Evolutionary conservation across 257 asterid species (phyloP).

Genomic region (Paulownia fortunei): DNA sequence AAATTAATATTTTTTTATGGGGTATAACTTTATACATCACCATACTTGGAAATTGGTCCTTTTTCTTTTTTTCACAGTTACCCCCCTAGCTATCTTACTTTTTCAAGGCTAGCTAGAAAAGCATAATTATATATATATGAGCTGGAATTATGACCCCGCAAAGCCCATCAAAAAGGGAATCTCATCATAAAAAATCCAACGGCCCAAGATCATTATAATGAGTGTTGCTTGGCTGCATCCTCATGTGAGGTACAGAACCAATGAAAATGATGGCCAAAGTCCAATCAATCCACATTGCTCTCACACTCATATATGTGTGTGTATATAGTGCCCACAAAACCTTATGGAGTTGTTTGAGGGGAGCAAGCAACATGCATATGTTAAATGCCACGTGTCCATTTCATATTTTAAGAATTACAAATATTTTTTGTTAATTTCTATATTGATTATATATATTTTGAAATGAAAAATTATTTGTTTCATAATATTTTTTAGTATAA

Average conservation of each 20-base stretch:
- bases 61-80: not conserved
- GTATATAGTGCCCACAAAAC: constrained; percentile 15
- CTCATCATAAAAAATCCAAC: constrained; percentile 40
- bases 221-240: not conserved
- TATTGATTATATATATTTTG: no score
- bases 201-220: constrained; percentile 31
- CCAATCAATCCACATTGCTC: constrained; percentile 29
- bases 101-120: constrained; percentile 6
- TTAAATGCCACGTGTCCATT: constrained; percentile 15
- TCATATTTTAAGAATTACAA: no score
- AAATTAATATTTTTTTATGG: not conserved
- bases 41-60: constrained; percentile 21
- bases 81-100: constrained; percentile 15
- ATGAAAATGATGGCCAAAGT: constrained; percentile 32
- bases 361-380: constrained; percentile 33
- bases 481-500: no score
- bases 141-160: constrained; percentile 42
- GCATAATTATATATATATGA: constrained; percentile 34
- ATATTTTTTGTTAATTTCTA: no score
- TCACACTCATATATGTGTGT: not conserved
- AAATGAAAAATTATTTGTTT: no score
- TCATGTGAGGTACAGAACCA: constrained; percentile 20
- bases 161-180: constrained; percentile 22
- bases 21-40: not conserved
- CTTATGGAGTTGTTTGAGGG: constrained; percentile 25